These are phyloP conservation scores for Pythium grandisporangium DNA, from an alignment of 352 stramenopile species.

Conservation along the genomic window DNA sequence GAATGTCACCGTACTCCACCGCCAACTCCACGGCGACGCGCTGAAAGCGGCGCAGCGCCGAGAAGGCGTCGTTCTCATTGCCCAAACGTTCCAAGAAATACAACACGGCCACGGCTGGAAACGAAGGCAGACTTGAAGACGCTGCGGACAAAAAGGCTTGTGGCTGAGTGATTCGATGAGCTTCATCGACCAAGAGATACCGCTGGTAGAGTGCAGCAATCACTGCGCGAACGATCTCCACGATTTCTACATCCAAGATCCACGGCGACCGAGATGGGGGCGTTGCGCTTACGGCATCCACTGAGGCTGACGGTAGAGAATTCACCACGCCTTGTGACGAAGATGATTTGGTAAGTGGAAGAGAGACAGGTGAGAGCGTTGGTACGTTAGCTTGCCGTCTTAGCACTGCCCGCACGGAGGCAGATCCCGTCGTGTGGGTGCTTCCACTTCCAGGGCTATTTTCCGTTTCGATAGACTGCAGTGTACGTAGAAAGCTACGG, in stretches of 20 bases:
- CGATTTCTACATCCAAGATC: slow-evolving; percentile 1
- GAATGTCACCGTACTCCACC: slow-evolving; percentile 19
- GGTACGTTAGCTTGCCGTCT: too few relatives aligned
- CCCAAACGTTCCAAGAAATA: slow-evolving; percentile 46
- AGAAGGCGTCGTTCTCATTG: slow-evolving; percentile 18
- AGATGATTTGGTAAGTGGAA: too few relatives aligned
- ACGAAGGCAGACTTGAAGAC: slow-evolving; percentile 3
- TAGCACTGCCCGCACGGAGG: too few relatives aligned
- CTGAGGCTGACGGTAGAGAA: too few relatives aligned
- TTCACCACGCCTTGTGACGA: too few relatives aligned
- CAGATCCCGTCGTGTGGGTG: too few relatives aligned
- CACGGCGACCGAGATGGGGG: too few relatives aligned
- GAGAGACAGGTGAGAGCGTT: too few relatives aligned
- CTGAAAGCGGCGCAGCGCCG: slow-evolving; percentile 26
- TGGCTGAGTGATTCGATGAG: slow-evolving; percentile 4
- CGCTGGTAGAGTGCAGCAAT: slow-evolving; percentile 49
- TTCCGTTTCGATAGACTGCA: slow-evolving; percentile 29
- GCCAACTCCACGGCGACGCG: slow-evolving; percentile 20
- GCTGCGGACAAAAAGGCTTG: background rate
- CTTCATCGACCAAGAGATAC: slow-evolving; percentile 44
- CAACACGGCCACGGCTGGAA: slow-evolving; percentile 28
- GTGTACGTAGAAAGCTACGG: slow-evolving; percentile 20
- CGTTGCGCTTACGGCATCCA: too few relatives aligned
- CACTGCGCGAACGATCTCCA: slow-evolving; percentile 17
- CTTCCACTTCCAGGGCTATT: too few relatives aligned